A percentile compares a stretch with the other conserved stretches of the same genome.
Conservation (phyloP, 345 rosid species). For the Linum tenue region DNA sequence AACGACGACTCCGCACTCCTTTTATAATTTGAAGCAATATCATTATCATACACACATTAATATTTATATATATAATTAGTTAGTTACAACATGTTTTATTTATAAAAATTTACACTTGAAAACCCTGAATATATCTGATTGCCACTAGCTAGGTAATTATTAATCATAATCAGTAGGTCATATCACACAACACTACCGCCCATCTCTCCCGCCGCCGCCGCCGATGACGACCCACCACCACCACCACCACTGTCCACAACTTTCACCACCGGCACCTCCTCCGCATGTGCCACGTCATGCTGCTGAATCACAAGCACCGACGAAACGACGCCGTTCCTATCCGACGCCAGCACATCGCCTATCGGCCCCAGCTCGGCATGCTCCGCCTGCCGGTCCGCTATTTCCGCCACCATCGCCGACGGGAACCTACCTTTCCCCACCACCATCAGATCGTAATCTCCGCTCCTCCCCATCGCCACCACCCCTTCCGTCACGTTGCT, state of each 20-base stretch:
- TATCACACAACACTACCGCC: slow-evolving; percentile 15
- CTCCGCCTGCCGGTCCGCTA: slow-evolving; percentile 49
- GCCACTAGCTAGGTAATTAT: not conserved
- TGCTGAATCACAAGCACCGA: slow-evolving; percentile 52
- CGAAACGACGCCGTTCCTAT: slow-evolving; percentile 22
- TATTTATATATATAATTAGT: no score
- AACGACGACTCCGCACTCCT: no score
- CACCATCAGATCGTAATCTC: slow-evolving; percentile 49
- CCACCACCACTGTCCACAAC: not conserved
- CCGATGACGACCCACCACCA: no score
- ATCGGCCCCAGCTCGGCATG: slow-evolving; percentile 44
- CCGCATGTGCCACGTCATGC: slow-evolving; percentile 35
- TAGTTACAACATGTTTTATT: no score
- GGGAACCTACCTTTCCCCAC: slow-evolving; percentile 78
- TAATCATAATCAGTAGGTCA: not conserved
- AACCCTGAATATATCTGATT: not conserved
- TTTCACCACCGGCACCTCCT: slow-evolving; percentile 37
- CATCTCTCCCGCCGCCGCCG: slow-evolving; percentile 17
- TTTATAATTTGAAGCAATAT: no score
- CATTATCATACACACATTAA: no score
- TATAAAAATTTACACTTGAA: not conserved
- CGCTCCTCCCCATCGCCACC: slow-evolving; percentile 42
- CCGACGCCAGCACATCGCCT: slow-evolving; percentile 39
- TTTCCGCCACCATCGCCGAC: slow-evolving; percentile 32
- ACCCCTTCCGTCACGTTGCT: slow-evolving; percentile 49